A percentile compares a stretch with the other conserved stretches of the same genome.
Conservation (phyloP, 2,329 filamentous ascomycete genomes). For the Epichloe gansuensis region DNA sequence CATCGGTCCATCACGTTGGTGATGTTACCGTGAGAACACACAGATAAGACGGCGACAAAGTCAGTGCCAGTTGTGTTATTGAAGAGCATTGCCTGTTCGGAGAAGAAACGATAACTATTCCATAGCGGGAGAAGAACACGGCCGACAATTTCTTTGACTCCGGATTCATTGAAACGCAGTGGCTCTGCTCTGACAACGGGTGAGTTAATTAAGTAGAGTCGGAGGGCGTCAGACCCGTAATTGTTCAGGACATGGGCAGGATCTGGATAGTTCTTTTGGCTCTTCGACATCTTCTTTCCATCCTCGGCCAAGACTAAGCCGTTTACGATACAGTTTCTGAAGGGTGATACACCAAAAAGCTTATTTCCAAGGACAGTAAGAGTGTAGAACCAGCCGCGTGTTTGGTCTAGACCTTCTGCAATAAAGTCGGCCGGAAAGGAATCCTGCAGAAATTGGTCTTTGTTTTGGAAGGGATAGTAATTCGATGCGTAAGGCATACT, state of each 20-base stretch:
- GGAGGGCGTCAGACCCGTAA: conserved; percentile 15
- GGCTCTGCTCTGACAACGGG: conserved; percentile 16
- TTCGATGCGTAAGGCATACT: conserved; percentile 15
- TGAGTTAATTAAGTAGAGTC: conserved; percentile 17
- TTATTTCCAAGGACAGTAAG: conserved; percentile 15
- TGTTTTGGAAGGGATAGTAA: conserved; percentile 16
- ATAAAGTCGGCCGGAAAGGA: conserved; percentile 17
- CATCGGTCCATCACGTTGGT: conserved; percentile 67
- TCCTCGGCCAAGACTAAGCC: conserved; percentile 16
- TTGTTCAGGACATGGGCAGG: conserved; percentile 11
- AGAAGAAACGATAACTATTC: conserved; percentile 18
- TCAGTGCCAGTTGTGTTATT: conserved; percentile 11
- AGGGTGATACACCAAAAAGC: conserved; percentile 14
- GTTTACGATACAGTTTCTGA: conserved; percentile 17
- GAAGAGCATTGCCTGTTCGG: conserved; percentile 13
- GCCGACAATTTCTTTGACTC: conserved; percentile 14
- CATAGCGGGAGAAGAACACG: conserved; percentile 15
- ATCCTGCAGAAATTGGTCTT: conserved; percentile 10
- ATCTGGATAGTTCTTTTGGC: conserved; percentile 17
- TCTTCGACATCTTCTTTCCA: conserved; percentile 18
- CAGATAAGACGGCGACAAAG: conserved; percentile 6
- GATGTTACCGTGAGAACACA: background rate
- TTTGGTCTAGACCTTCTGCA: conserved; percentile 16
- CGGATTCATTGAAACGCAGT: conserved; percentile 15
- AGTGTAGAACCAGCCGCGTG: conserved; percentile 18